Conservation (phyloP, 305 asterid species). For the Fraxinus xanthoxyloides region DNA sequence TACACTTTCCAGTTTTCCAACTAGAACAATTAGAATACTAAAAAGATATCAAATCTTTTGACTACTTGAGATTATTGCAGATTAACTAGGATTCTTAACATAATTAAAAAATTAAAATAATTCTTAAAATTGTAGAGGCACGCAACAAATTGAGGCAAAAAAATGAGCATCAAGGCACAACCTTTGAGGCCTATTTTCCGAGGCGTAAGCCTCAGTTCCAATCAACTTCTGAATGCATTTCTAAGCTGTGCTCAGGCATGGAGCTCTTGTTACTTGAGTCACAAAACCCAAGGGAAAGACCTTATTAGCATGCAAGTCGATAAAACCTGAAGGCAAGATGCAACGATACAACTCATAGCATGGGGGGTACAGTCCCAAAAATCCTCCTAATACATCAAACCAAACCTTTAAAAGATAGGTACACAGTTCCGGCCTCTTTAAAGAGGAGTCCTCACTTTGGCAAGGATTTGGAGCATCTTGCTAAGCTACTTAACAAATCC, state of each 20-base stretch:
- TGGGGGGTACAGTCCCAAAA: not conserved
- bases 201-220: not conserved
- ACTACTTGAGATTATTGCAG: not conserved
- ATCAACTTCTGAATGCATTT: not conserved
- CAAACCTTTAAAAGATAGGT: not conserved
- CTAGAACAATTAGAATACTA: not conserved
- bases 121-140: not conserved
- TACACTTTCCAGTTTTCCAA: not conserved
- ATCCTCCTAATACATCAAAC: not conserved
- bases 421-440: not conserved
- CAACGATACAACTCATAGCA: not conserved
- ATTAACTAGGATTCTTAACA: not conserved
- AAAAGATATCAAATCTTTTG: not conserved
- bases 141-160: not conserved
- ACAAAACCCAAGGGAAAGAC: not conserved
- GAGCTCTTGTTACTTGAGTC: not conserved
- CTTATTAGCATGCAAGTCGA: not conserved
- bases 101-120: not conserved
- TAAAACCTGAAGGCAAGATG: not conserved
- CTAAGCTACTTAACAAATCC: not conserved
- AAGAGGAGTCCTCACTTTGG: not conserved
- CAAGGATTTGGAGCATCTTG: not conserved
- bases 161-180: not conserved
- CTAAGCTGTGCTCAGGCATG: not conserved
- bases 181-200: not conserved